Evolutionary conservation across 108 stramenopile species (phyloP).

Genomic region (Nannochloropsis granulata): DNA sequence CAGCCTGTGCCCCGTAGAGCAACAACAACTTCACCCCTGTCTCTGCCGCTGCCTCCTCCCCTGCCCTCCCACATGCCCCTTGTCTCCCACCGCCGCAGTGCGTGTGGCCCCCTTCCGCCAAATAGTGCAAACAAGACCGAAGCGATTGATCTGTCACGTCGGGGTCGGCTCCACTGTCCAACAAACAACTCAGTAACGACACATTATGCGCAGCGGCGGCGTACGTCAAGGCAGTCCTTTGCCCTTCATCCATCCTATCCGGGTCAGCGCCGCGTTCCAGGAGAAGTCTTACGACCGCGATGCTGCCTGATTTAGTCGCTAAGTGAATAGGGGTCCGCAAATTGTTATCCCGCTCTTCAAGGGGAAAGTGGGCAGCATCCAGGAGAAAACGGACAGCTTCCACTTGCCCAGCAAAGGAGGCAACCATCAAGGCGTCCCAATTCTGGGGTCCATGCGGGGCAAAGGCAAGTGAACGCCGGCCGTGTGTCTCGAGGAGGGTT

Average conservation of each 20-base stretch:
- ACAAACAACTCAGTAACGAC: neutral
- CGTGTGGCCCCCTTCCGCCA: neutral
- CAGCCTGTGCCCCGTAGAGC: neutral
- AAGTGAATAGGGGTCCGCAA: neutral
- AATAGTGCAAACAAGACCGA: neutral
- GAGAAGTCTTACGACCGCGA: neutral
- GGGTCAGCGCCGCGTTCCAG: neutral
- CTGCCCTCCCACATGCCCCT: neutral
- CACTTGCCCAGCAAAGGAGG: neutral
- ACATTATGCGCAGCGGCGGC: neutral
- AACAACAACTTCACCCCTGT: neutral
- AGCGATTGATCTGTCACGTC: neutral
- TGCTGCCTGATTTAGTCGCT: neutral
- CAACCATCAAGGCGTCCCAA: neutral
- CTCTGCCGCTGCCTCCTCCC: neutral
- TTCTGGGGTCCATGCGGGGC: neutral
- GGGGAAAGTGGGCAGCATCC: neutral
- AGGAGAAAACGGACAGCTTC: neutral
- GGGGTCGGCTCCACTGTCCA: neutral
- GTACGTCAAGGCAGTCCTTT: neutral
- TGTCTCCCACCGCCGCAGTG: neutral
- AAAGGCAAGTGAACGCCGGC: neutral
- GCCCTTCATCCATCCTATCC: neutral
- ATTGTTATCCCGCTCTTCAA: neutral
- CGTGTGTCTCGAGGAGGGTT: neutral